A percentile compares a stretch with the other conserved stretches of the same genome.
Evolutionary conservation across 129 eudicot species (phyloP).

Genomic region (Saposhnikovia divaricata): DNA sequence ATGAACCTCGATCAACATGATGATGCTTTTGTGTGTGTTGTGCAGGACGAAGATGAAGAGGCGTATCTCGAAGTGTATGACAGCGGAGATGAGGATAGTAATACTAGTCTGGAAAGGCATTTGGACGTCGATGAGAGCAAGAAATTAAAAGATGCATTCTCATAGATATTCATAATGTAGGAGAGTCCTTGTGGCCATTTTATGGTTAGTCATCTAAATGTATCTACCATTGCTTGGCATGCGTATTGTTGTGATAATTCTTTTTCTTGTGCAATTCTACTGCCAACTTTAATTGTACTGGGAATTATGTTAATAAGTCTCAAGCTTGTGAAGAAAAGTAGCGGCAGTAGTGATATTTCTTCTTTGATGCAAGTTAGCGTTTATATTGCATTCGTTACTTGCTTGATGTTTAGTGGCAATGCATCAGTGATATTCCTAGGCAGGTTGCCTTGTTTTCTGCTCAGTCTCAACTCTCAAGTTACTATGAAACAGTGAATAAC

Average conservation of each 20-base stretch:
- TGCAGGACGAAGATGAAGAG: constrained; percentile 49
- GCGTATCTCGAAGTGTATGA: constrained; percentile 47
- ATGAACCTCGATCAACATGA: background rate
- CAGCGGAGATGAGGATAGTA: constrained; percentile 26
- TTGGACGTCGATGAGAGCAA: background rate
- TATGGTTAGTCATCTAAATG: background rate
- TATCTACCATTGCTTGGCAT: background rate
- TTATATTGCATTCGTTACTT: no score
- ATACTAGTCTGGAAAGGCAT: background rate
- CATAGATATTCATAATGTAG: background rate
- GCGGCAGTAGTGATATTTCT: background rate
- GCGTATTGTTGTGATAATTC: no score
- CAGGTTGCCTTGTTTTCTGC: no score
- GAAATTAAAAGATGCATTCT: background rate
- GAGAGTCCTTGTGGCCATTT: background rate
- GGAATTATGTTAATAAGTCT: no score
- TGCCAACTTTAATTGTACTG: no score
- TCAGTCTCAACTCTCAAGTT: no score
- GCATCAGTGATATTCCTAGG: no score
- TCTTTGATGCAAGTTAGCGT: background rate
- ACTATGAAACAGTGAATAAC: no score
- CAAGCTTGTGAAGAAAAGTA: no score
- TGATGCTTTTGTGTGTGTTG: background rate
- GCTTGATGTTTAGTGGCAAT: no score
- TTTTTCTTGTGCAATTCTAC: no score